A percentile compares a stretch with the other conserved stretches of the same genome.
phyloP scores from a whole-genome alignment of 805 yeast genomes.

The Yarrowia sp. region DNA sequence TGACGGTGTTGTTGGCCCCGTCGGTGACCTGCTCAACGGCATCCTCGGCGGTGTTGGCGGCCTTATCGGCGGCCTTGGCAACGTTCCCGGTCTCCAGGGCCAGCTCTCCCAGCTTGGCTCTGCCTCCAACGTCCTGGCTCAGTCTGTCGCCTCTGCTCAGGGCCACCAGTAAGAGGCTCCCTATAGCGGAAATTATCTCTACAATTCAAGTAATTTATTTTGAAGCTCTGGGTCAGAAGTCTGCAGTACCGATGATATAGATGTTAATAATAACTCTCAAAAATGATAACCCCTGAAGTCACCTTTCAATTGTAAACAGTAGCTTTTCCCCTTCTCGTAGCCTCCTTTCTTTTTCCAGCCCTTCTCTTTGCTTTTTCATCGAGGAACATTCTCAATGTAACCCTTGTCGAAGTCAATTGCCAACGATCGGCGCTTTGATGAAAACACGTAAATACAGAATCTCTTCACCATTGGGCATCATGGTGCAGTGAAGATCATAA shows the following conservation, averaged over 20 bases:
- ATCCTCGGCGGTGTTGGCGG: constrained; percentile 24
- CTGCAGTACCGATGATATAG: constrained; percentile 22
- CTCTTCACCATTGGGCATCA: background rate
- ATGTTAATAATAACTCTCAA: constrained; percentile 23
- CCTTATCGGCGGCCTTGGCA: constrained; percentile 4
- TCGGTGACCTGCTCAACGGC: constrained; percentile 22
- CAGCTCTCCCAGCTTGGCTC: constrained; percentile 11
- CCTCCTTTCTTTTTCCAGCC: background rate
- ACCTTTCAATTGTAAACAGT: background rate
- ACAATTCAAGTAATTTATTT: constrained; percentile 22
- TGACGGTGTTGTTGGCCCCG: constrained; percentile 24
- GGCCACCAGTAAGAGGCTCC: constrained; percentile 21
- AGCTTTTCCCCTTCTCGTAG: background rate
- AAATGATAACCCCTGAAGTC: background rate
- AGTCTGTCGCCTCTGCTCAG: constrained; percentile 7
- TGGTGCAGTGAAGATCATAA: constrained; percentile 3
- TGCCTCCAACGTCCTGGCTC: constrained; percentile 12
- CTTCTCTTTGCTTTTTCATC: background rate
- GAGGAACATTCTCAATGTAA: background rate
- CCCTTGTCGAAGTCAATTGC: background rate
- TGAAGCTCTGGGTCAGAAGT: constrained; percentile 19
- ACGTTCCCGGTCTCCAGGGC: constrained; percentile 23
- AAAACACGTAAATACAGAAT: background rate
- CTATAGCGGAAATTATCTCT: constrained; percentile 18
- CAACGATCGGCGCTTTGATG: background rate